A percentile compares a stretch with the other conserved stretches of the same genome.
phyloP scores from a whole-genome alignment of 2,329 filamentous ascomycete species.

The Ophiosphaerella herpotricha region DNA sequence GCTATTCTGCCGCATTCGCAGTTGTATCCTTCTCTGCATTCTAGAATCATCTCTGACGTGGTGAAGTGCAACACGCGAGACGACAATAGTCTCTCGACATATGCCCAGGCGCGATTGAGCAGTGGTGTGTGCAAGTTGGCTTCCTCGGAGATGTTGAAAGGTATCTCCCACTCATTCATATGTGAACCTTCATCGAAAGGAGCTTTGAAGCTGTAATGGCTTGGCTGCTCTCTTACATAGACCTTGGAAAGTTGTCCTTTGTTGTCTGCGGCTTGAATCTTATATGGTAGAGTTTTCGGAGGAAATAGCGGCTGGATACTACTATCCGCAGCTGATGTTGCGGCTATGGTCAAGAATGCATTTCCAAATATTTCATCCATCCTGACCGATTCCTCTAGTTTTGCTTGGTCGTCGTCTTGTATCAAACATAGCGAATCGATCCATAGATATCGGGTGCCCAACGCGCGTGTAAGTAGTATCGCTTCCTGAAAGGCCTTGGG shows the following conservation, averaged over 20 bases:
- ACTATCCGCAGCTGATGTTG: conserved; percentile 38
- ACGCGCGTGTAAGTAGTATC: conserved; percentile 37
- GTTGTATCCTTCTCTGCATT: conserved; percentile 43
- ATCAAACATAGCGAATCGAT: conserved; percentile 42
- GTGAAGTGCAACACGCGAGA: conserved; percentile 41
- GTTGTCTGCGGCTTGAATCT: conserved; percentile 40
- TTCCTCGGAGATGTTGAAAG: conserved; percentile 38
- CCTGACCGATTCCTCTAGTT: conserved; percentile 30
- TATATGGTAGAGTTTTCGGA: conserved; percentile 30
- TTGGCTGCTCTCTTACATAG: conserved; percentile 42
- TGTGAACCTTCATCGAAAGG: conserved; percentile 39
- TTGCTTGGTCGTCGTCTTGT: conserved; percentile 37
- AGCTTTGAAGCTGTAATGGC: conserved; percentile 44
- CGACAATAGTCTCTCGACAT: conserved; percentile 37
- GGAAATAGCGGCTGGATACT: conserved; percentile 33
- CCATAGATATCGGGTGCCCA: conserved; percentile 45
- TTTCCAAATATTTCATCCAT: conserved; percentile 39
- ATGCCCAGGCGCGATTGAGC: conserved; percentile 42
- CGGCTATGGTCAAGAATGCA: conserved; percentile 41
- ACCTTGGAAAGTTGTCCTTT: conserved; percentile 37
- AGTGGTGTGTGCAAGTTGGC: conserved; percentile 37
- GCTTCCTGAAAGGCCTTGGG: conserved; percentile 44
- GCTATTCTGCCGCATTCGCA: conserved; percentile 44
- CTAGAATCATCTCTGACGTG: conserved; percentile 42
- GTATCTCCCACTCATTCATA: conserved; percentile 44